These are phyloP conservation scores for Debaryomyces hansenii DNA, from an alignment of 805 yeast species.

Conservation along the genomic window DNA sequence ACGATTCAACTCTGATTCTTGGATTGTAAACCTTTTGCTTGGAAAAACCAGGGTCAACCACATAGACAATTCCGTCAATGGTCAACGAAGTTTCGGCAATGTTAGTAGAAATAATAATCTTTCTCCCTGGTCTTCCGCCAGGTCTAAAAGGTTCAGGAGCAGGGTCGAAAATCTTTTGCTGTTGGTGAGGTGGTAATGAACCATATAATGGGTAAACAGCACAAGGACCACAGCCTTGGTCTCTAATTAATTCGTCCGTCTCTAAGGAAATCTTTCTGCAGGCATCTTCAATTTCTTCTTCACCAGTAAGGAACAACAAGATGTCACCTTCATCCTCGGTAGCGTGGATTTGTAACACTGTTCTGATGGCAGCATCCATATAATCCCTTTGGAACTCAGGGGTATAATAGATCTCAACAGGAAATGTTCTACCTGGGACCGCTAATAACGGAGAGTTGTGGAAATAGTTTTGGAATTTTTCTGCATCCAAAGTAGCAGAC, in stretches of 20 bases:
- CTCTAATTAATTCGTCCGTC: slow-evolving; percentile 84
- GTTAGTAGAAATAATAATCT: slow-evolving; percentile 87
- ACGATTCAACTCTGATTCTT: slow-evolving; percentile 90
- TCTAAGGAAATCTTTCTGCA: slow-evolving; percentile 85
- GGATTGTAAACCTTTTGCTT: slow-evolving; percentile 97
- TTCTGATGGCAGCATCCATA: slow-evolving; percentile 90
- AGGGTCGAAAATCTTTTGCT: slow-evolving; percentile 88
- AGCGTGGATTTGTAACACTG: slow-evolving; percentile 95
- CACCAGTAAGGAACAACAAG: slow-evolving; percentile 86
- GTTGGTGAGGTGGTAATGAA: slow-evolving; percentile 93
- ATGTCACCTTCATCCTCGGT: slow-evolving; percentile 94
- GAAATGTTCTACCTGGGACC: slow-evolving; percentile 97
- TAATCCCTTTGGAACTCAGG: slow-evolving; percentile 96
- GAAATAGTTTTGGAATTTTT: slow-evolving; percentile 89
- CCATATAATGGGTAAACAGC: slow-evolving; percentile 93
- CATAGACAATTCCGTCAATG: slow-evolving; percentile 96
- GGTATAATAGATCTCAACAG: slow-evolving; percentile 95
- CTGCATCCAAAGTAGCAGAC: slow-evolving; percentile 98
- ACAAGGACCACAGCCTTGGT: slow-evolving; percentile 86
- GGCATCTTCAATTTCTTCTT: slow-evolving; percentile 97
- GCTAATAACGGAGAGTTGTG: slow-evolving; percentile 90
- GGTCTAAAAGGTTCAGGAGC: slow-evolving; percentile 75
- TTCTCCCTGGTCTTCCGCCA: slow-evolving; percentile 91
- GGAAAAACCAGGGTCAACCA: slow-evolving; percentile 95
- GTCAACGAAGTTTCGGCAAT: slow-evolving; percentile 98